These are phyloP conservation scores for Paspalum vaginatum DNA, from an alignment of 176 grass and related monocot species.

Conservation along the genomic window DNA sequence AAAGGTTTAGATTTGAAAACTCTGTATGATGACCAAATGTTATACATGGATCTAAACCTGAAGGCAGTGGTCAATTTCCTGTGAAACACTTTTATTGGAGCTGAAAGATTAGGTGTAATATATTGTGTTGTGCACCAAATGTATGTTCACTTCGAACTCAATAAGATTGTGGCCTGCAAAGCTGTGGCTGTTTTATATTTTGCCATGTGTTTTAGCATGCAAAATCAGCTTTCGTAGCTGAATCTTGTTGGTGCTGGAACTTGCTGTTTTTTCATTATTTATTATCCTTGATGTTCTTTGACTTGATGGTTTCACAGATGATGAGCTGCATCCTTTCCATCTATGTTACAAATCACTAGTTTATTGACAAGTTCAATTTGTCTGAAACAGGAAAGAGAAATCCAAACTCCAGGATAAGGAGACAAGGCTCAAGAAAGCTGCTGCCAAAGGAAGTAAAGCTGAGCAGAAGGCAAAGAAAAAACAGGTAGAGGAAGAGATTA, in stretches of 20 bases:
- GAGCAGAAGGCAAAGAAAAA: conserved; percentile 99
- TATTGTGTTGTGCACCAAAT: conserved; percentile 8
- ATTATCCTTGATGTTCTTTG: conserved; percentile 16
- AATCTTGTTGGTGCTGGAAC: neutral
- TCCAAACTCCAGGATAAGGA: conserved; percentile 89
- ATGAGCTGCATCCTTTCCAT: neutral
- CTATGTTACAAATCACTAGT: conserved; percentile 13
- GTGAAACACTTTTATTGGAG: neutral
- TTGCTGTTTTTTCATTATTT: conserved; percentile 37
- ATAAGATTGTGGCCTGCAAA: neutral
- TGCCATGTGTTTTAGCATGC: neutral
- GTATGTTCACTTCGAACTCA: neutral
- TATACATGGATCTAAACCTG: neutral
- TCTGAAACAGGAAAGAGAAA: conserved; percentile 76
- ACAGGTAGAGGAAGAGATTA: conserved; percentile 88
- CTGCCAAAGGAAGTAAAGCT: conserved; percentile 96
- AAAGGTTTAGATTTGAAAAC: neutral
- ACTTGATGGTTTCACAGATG: conserved; percentile 13
- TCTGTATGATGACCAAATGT: neutral
- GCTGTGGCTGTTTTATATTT: neutral
- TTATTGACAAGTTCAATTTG: neutral
- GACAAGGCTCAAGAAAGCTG: conserved; percentile 82
- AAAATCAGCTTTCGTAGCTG: neutral
- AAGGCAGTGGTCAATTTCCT: conserved; percentile 15
- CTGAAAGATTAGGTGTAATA: neutral